These are phyloP conservation scores for Vinca minor DNA, from an alignment of 257 asterid species.

Conservation along the genomic window DNA sequence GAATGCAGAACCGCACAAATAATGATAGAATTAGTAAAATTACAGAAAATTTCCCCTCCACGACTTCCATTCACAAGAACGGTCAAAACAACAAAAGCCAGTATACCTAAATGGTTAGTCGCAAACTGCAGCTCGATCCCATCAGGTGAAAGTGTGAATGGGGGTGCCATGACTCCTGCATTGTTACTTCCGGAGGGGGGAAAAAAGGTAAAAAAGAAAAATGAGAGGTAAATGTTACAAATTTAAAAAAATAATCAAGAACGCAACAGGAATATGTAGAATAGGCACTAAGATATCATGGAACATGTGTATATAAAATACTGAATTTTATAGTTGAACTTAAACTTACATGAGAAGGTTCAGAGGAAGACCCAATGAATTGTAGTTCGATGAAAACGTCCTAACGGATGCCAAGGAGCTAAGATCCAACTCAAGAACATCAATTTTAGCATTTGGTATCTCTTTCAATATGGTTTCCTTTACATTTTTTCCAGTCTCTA, in stretches of 20 bases:
- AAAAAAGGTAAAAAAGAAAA: too few relatives aligned
- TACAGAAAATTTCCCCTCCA: not conserved
- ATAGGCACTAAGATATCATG: not conserved
- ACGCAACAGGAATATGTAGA: not conserved
- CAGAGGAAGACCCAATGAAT: constrained; percentile 32
- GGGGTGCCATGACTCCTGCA: constrained; percentile 71
- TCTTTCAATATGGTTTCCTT: constrained; percentile 39
- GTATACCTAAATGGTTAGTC: constrained; percentile 59
- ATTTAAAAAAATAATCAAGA: not conserved
- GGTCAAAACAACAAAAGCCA: not conserved
- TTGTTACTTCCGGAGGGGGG: constrained; percentile 39
- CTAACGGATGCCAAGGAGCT: constrained; percentile 45
- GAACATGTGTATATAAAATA: not conserved
- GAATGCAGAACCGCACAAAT: not conserved
- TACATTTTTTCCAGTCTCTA: constrained; percentile 28
- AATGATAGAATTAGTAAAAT: not conserved
- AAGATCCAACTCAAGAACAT: constrained; percentile 58
- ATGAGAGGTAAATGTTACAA: constrained; percentile 8
- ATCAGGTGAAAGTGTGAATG: constrained; percentile 52
- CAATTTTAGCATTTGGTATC: constrained; percentile 43
- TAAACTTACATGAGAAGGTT: constrained; percentile 56
- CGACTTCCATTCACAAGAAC: not conserved
- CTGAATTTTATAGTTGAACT: not conserved
- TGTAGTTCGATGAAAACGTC: constrained; percentile 45
- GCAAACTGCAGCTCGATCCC: constrained; percentile 73